Evolutionary conservation across 2,329 filamentous ascomycete genomes (phyloP).

Genomic region (Rhexocercosporidium sp.): DNA sequence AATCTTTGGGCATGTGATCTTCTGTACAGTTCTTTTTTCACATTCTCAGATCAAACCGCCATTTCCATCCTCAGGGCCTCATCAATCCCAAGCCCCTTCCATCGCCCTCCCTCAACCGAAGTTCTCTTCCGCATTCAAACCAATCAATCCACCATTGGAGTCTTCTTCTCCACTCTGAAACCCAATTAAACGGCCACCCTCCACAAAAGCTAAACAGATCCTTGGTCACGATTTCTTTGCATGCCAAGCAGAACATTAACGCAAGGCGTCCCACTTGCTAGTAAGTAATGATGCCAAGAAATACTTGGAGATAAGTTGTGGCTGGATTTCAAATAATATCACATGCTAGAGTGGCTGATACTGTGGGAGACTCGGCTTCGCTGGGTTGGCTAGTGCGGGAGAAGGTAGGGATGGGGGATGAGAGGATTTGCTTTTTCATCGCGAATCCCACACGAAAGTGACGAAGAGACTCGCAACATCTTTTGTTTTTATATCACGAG

Average conservation of each 20-base stretch:
- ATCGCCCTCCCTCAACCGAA: no score
- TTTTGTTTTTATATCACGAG: no score
- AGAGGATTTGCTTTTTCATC: background rate
- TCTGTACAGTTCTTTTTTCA: background rate
- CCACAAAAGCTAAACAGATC: constrained; percentile 1
- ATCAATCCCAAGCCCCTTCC: no score
- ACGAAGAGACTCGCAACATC: no score
- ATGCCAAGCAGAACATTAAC: background rate
- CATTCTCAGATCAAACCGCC: no score
- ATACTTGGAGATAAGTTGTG: background rate
- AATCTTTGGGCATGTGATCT: background rate
- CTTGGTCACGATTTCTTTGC: background rate
- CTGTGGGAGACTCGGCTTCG: no score
- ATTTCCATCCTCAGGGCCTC: no score
- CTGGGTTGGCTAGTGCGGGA: no score
- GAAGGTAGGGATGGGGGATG: no score
- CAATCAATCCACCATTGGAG: background rate
- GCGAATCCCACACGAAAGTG: background rate
- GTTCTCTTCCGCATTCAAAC: no score
- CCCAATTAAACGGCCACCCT: background rate
- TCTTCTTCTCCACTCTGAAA: background rate
- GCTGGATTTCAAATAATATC: background rate
- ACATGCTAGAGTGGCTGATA: background rate
- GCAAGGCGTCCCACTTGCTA: background rate
- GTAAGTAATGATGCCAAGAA: background rate